Evolutionary conservation across 176 grass and related monocot genomes (phyloP), one percentile per base, ranked within the genome.

Genomic region (Eleusine coracana): DNA sequence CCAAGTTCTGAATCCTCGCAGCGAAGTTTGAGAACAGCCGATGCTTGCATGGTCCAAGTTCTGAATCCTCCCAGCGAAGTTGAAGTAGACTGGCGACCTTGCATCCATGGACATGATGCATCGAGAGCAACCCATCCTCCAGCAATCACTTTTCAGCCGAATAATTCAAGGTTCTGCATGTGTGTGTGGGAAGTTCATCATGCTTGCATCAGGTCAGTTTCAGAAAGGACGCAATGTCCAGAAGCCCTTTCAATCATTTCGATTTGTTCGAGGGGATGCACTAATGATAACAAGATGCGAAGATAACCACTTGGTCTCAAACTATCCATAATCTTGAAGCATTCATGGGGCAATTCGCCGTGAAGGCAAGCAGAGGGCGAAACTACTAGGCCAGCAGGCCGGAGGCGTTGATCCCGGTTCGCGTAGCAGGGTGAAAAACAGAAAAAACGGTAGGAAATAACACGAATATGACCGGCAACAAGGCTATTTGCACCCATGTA

Each of bases 31-130:
- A 34, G 31, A 34, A 7, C 6, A 25, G 25, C 25, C 25, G 10
- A 21, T 54, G 36, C 48, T 3, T 78, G 56, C 61, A 71, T 65
- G 74, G 66, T 88, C 45, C 82, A 80, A 80, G 1, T 48, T 45
- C 63, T 70, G 62, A 79, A 8, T 78, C 51, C 63, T 17, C 64
- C 49, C 75, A 73, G 58, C 44, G 29, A 27, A 45, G 59, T 55
- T 41, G 49, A 41, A 39, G 68, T 72, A 83, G 68, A 7, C 51
- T 25, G 69, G 58, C 31, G 49, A 68, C 81, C 65, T 76, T 75
- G 51, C 71, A 56, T 66, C 65, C 72, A 59, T 45, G 6, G 31
- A 70, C 52, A 21, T 56, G 52, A 56, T 36, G 41, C 66, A 5
- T n/a, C 39, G 2, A 61, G 42, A 67, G 25, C 16, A 56, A 18